Conservation (phyloP, 129 eudicot species). For the Centella asiatica region DNA sequence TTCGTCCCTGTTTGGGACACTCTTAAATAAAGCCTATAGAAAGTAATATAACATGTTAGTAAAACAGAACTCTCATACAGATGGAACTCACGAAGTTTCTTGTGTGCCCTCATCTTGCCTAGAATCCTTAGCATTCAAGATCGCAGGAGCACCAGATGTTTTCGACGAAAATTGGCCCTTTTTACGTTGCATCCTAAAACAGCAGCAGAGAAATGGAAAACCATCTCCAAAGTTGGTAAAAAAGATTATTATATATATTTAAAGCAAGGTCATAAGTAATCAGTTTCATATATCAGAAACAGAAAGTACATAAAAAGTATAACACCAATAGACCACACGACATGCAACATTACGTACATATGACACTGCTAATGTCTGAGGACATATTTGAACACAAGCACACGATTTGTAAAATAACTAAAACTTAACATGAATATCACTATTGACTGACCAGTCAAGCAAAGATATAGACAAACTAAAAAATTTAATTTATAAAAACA, state of each 20-base stretch:
- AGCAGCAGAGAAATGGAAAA: background rate
- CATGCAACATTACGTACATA: background rate
- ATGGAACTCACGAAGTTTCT: conserved; percentile 40
- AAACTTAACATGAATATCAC: no score
- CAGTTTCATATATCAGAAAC: background rate
- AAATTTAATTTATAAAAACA: no score
- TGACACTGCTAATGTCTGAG: background rate
- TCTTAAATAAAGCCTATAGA: background rate
- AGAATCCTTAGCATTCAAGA: conserved; percentile 30
- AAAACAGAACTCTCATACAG: background rate
- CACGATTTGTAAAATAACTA: no score
- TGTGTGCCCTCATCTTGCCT: conserved; percentile 31
- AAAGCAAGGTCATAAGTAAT: background rate
- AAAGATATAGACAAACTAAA: no score
- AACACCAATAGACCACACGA: background rate
- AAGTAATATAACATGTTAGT: background rate
- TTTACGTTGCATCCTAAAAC: conserved; percentile 57
- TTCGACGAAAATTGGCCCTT: conserved; percentile 60
- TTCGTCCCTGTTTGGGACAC: no score
- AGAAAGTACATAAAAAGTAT: background rate
- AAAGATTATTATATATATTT: no score
- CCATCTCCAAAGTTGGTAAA: background rate
- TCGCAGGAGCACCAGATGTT: conserved; percentile 23
- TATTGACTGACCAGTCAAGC: no score
- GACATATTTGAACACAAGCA: no score